Conservation (phyloP, 352 stramenopile genomes). For the Phytophthora tubulina region DNA sequence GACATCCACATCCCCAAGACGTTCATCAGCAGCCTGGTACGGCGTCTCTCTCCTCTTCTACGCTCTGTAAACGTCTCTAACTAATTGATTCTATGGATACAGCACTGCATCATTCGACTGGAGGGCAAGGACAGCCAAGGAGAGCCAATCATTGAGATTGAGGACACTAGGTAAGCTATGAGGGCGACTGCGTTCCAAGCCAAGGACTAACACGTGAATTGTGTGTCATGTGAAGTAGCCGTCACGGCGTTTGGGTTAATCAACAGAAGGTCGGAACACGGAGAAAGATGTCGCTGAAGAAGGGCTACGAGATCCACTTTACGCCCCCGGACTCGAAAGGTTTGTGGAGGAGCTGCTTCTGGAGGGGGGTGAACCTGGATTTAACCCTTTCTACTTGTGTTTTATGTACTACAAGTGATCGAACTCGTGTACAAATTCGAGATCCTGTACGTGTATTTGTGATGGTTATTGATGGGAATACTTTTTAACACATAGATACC, state of each 20-base stretch:
- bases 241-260: conserved; percentile 68
- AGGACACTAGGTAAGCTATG: conserved; percentile 58
- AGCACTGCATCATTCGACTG: conserved; percentile 52
- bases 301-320: conserved; percentile 63
- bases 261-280: conserved; percentile 43
- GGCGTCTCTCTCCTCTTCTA: neutral
- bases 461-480: neutral
- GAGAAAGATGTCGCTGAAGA: conserved; percentile 35
- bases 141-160: conserved; percentile 48
- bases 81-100: neutral
- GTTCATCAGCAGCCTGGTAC: conserved; percentile 67
- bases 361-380: too few relatives aligned
- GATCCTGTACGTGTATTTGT: conserved; percentile 56
- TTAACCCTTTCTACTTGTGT: neutral
- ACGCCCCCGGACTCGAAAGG: conserved; percentile 43
- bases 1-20: conserved; percentile 57
- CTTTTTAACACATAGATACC: conserved; percentile 4
- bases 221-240: conserved; percentile 37
- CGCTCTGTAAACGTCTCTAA: conserved; percentile 4
- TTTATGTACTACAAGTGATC: conserved; percentile 14
- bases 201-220: neutral
- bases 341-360: conserved; percentile 6
- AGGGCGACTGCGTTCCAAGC: too few relatives aligned
- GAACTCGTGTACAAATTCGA: conserved; percentile 62
- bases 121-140: conserved; percentile 36